Conservation (phyloP, 2,329 filamentous ascomycete genomes). For the Claviceps digitariae region DNA sequence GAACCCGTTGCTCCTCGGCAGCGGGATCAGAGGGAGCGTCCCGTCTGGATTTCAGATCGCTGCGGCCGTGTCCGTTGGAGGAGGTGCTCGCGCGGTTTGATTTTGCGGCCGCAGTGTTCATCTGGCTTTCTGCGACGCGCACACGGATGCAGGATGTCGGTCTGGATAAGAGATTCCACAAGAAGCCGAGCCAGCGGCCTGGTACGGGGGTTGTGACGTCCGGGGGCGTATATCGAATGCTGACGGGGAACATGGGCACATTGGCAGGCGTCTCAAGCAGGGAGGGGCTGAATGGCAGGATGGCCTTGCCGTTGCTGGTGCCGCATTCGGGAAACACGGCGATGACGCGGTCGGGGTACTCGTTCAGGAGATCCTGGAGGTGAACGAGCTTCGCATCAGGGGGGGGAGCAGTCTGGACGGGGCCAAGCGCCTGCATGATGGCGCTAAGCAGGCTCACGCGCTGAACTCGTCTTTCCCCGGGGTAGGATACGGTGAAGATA, state of each 20-base stretch:
- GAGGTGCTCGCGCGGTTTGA: slow-evolving; percentile 21
- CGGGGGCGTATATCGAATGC: slow-evolving; percentile 72
- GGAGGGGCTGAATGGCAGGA: slow-evolving; percentile 69
- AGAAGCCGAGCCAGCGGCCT: slow-evolving; percentile 53
- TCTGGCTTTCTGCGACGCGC: slow-evolving; percentile 67
- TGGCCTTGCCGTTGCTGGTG: slow-evolving; percentile 84
- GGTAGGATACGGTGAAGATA: slow-evolving; percentile 79
- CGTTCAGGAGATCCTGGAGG: slow-evolving; percentile 46
- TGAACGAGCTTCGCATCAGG: slow-evolving; percentile 40
- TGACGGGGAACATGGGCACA: slow-evolving; percentile 79
- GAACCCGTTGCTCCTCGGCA: slow-evolving; percentile 50
- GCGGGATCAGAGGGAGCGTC: slow-evolving; percentile 17
- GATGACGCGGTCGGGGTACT: slow-evolving; percentile 62
- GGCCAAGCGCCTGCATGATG: slow-evolving; percentile 56
- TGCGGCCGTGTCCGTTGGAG: slow-evolving; percentile 8
- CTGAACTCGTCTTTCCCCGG: slow-evolving; percentile 57
- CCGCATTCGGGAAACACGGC: slow-evolving; percentile 89
- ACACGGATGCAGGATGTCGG: slow-evolving; percentile 86
- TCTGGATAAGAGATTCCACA: slow-evolving; percentile 76
- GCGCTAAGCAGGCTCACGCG: slow-evolving; percentile 66
- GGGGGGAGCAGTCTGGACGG: slow-evolving; percentile 35
- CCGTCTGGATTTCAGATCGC: slow-evolving; percentile 16
- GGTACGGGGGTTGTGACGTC: slow-evolving; percentile 89
- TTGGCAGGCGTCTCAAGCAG: slow-evolving; percentile 53
- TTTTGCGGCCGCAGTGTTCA: slow-evolving; percentile 31